Conservation (phyloP, 257 asterid species). For the Solanum verrucosum region DNA sequence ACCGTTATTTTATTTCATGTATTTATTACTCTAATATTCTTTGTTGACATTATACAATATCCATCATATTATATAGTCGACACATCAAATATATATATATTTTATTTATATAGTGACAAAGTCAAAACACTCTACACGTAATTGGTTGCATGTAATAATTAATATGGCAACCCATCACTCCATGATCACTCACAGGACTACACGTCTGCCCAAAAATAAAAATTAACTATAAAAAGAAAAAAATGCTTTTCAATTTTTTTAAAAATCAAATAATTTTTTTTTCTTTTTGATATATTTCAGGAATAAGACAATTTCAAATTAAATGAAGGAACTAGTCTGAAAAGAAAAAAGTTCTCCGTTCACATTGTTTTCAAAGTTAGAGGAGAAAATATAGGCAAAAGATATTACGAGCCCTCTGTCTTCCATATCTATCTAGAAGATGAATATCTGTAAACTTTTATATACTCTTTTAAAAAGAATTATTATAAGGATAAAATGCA, state of each 20-base stretch:
- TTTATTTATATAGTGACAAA: neutral
- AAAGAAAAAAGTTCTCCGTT: neutral
- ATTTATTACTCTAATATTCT: neutral
- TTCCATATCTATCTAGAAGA: neutral
- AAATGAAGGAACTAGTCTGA: neutral
- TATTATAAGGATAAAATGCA: neutral
- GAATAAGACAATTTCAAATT: neutral
- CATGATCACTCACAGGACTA: neutral
- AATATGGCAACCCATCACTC: neutral
- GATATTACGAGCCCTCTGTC: neutral
- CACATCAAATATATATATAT: neutral
- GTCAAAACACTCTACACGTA: neutral
- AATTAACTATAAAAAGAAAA: neutral
- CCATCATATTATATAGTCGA: neutral
- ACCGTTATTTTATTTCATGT: neutral
- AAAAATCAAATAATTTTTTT: no score
- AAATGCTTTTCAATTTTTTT: no score
- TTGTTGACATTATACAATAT: neutral
- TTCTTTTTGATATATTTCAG: neutral
- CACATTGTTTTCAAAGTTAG: neutral
- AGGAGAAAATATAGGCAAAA: rapidly evolving
- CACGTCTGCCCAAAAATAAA: neutral
- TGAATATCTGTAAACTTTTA: neutral
- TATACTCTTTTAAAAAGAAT: no score
- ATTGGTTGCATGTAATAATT: neutral